Evolutionary conservation across 495 filamentous ascomycete genomes (phyloP), one percentile per base, ranked within the genome.

Genomic region (Aspergillus heteromorphus): DNA sequence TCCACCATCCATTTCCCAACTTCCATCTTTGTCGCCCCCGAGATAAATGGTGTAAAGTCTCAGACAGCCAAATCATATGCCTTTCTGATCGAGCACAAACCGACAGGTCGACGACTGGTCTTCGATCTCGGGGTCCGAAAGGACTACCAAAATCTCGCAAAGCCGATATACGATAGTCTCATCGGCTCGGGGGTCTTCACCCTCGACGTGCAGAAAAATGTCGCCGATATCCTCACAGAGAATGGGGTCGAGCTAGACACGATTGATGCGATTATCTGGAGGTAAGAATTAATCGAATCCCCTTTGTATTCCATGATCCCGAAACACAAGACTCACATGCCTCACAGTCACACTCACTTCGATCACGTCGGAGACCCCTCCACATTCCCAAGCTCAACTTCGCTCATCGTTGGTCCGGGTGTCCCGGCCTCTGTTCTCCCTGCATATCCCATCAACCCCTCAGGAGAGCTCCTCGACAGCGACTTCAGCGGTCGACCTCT

Each of bases 341-440:
- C 6, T 21, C 7, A 3, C 42, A 45, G 42, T 14, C 42, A 45
- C 14, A 25, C 42, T 2, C 42, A 25, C 14, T 45, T 45, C 42
- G 42, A 45, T 20, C 42, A 45, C 19, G 19, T 45, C 42, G 42
- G 42, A 17, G 42, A 45, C n/a, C 13, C 42, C 42, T 47, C 43
- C 7, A 47, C 43, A n/a, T 47, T 47, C 11, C 23, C 43, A 5
- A 8, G 21, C 1, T 47, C 43, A 1, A 47, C 23, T 0, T 47
- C 43, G 1, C 43, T 47, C 1, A 7, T 29, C 21, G 23, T 47
- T 1, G 43, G 43, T 2, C 43, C 43, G 8, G 43, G 43, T 2
- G 9, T 47, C 10, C 6, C 21, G 4, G 43, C 23, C 14, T 21
- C 43, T 5, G 16, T 16, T 14, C 43, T 47, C 1, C 43, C 43